phyloP scores from a whole-genome alignment of 441 rosid species.

The Melastoma candidum region DNA sequence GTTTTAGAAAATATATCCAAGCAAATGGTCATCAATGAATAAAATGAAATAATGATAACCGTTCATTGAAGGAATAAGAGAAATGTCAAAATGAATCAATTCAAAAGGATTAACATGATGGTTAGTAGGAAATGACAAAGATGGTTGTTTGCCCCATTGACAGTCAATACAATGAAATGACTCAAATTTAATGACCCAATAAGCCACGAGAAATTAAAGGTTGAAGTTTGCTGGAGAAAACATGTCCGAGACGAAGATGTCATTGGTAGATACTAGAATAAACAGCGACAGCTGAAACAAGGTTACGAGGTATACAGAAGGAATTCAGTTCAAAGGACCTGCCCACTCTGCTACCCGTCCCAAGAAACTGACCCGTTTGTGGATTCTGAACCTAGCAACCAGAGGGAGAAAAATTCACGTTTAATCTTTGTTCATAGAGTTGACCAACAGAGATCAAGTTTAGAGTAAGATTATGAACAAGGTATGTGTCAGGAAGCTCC shows the following conservation, averaged over 20 bases:
- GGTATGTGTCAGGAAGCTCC: background rate
- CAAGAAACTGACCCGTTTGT: slow-evolving; percentile 1
- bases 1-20: background rate
- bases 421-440: background rate
- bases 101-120: background rate
- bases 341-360: slow-evolving; percentile 6
- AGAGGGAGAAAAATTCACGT: background rate
- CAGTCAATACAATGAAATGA: background rate
- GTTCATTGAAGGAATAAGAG: background rate
- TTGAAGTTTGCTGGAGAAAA: background rate
- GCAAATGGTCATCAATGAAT: slow-evolving; percentile 5
- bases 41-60: slow-evolving; percentile 2
- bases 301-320: background rate
- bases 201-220: background rate
- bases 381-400: slow-evolving; percentile 12
- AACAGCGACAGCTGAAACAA: background rate
- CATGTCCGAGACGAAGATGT: slow-evolving; percentile 8
- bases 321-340: slow-evolving; percentile 8
- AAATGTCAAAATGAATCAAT: slow-evolving; percentile 6
- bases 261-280: background rate
- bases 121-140: background rate
- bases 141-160: slow-evolving; percentile 3
- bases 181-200: background rate
- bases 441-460: slow-evolving; percentile 9
- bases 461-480: slow-evolving; percentile 2